Percentiles rank a stretch among this genome's conserved stretches.
Conservation (phyloP, 441 rosid species). For the Viola pubescens region DNA sequence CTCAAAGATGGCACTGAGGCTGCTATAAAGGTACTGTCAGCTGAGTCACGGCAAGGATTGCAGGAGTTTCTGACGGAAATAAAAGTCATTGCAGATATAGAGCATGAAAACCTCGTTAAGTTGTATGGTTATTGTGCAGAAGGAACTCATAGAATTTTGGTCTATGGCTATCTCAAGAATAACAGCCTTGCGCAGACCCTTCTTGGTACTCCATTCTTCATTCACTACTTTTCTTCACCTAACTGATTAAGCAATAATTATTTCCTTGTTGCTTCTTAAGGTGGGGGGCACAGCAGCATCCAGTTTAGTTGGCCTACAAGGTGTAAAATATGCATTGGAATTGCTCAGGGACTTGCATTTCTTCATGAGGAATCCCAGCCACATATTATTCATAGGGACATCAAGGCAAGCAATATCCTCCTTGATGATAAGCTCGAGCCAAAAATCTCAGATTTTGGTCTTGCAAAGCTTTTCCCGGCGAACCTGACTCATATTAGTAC, state of each 20-base stretch:
- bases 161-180: conserved; percentile 60
- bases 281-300: conserved; percentile 27
- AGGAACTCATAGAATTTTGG: conserved; percentile 50
- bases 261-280: conserved; percentile 19
- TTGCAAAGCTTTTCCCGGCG: conserved; percentile 59
- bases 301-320: conserved; percentile 48
- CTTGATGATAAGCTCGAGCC: conserved; percentile 44
- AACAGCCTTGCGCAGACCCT: conserved; percentile 65
- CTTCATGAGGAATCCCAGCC: conserved; percentile 65
- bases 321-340: conserved; percentile 46
- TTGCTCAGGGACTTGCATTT: conserved; percentile 55
- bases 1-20: conserved; percentile 40
- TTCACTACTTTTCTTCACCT: conserved; percentile 2
- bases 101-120: conserved; percentile 53
- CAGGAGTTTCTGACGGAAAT: conserved; percentile 61
- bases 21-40: conserved; percentile 58
- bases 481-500: conserved; percentile 58
- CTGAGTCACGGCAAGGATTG: conserved; percentile 52
- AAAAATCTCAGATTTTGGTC: conserved; percentile 70
- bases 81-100: conserved; percentile 38
- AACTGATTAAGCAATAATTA: not conserved
- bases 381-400: conserved; percentile 57
- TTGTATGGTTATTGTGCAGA: conserved; percentile 61
- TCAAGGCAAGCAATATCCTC: conserved; percentile 69
- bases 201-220: conserved; percentile 30